Evolutionary conservation across 1,284 basidiomycete species (phyloP).

Genomic region (Ganoderma sp.): DNA sequence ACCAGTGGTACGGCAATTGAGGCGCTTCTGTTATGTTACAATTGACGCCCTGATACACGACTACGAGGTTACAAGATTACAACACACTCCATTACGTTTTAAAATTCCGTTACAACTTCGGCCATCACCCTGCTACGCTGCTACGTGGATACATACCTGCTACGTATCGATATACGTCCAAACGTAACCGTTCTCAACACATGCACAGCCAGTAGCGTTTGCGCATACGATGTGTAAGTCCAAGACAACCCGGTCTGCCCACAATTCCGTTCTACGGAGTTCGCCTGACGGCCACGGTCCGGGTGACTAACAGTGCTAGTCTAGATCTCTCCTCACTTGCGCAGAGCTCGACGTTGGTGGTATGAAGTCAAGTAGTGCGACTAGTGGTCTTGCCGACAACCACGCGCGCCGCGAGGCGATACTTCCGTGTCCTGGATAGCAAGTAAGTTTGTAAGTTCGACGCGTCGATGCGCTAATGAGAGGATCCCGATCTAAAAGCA

Average conservation of each 20-base stretch:
- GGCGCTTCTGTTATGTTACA: too few species aligned
- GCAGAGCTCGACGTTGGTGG: not conserved
- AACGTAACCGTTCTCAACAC: too few species aligned
- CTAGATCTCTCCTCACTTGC: not conserved
- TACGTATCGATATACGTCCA: too few species aligned
- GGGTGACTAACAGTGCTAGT: not conserved
- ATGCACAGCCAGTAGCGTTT: not conserved
- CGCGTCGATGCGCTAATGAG: not conserved
- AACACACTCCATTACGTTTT: too few species aligned
- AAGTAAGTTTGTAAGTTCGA: not conserved
- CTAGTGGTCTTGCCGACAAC: not conserved
- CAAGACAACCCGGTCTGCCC: not conserved
- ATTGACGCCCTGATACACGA: too few species aligned
- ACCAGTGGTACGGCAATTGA: too few species aligned
- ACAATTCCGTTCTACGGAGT: not conserved
- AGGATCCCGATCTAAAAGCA: not conserved
- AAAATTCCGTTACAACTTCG: too few species aligned
- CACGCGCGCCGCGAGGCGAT: not conserved
- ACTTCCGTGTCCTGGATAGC: not conserved
- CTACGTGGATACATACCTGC: too few species aligned
- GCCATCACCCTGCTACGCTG: too few species aligned
- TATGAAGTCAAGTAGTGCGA: not conserved
- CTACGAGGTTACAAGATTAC: too few species aligned
- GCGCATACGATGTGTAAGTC: not conserved
- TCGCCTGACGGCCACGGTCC: not conserved